Conservation (phyloP, 331 rosid species). For the Malus hybrid region DNA sequence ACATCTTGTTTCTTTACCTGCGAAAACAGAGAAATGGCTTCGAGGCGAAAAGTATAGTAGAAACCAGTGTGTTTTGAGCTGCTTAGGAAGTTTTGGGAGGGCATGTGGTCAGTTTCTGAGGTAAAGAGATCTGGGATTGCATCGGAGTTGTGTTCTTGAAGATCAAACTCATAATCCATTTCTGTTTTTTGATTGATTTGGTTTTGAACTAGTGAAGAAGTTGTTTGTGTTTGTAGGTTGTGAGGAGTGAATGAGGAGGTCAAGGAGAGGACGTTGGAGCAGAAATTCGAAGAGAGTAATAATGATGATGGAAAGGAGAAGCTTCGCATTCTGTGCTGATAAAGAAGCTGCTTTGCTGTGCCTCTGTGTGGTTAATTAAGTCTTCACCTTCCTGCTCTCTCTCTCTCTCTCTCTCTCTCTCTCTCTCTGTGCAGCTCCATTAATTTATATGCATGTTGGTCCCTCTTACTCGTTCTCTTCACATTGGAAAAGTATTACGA, state of each 20-base stretch:
- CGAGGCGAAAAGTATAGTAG: constrained; percentile 22
- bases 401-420: background rate
- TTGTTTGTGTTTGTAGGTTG: background rate
- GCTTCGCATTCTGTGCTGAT: constrained; percentile 41
- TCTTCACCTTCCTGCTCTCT: constrained; percentile 5
- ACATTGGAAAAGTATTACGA: background rate
- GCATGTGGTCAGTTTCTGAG: constrained; percentile 58
- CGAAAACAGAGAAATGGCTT: constrained; percentile 46
- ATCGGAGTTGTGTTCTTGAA: constrained; percentile 32
- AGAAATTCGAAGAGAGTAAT: constrained; percentile 23
- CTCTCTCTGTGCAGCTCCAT: constrained; percentile 3
- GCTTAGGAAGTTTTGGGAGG: constrained; percentile 26
- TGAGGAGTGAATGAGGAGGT: background rate
- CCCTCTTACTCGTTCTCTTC: background rate
- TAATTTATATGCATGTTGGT: constrained; percentile 8
- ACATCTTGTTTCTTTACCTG: constrained; percentile 30
- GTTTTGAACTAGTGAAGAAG: background rate
- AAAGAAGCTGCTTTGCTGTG: background rate
- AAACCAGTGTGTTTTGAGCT: constrained; percentile 15
- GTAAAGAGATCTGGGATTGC: constrained; percentile 43
- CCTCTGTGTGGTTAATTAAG: background rate
- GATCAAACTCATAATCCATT: constrained; percentile 61
- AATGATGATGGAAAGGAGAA: constrained; percentile 42
- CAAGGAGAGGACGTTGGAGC: constrained; percentile 15
- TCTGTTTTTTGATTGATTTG: background rate